These are phyloP conservation scores for Salvia splendens DNA, from an alignment of 257 asterid genomes.

Conservation along the genomic window DNA sequence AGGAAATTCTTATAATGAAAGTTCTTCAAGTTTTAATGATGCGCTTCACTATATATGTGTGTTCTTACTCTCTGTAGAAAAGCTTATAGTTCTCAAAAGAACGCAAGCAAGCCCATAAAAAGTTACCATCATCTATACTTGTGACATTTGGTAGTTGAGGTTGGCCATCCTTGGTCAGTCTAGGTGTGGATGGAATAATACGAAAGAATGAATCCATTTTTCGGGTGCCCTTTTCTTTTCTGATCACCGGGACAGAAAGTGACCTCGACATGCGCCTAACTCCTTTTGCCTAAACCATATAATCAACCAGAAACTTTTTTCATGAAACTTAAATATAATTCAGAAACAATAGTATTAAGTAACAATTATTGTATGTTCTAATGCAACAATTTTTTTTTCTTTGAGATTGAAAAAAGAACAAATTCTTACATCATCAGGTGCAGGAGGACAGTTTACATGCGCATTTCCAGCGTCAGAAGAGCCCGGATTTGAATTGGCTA, in stretches of 20 bases:
- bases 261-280: slow-evolving; percentile 60
- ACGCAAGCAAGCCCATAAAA: too few relatives aligned
- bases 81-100: too few relatives aligned
- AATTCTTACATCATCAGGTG: slow-evolving; percentile 43
- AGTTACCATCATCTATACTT: slow-evolving; percentile 52
- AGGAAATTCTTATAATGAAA: too few relatives aligned
- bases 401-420: too few relatives aligned
- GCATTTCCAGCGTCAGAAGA: slow-evolving; percentile 21
- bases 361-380: too few relatives aligned
- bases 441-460: slow-evolving; percentile 22
- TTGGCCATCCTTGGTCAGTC: slow-evolving; percentile 45
- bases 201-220: slow-evolving; percentile 74
- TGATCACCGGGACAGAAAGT: slow-evolving; percentile 68
- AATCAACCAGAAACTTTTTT: too few relatives aligned
- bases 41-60: too few relatives aligned
- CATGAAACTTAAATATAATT: too few relatives aligned
- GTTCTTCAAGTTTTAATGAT: too few relatives aligned
- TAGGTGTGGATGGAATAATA: slow-evolving; percentile 81
- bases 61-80: too few relatives aligned
- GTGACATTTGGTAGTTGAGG: slow-evolving; percentile 25
- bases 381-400: too few relatives aligned
- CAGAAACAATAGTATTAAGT: too few relatives aligned
- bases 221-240: slow-evolving; percentile 49
- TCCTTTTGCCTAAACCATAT: slow-evolving; percentile 47
- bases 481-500: slow-evolving; percentile 47